Base-by-base conservation (phyloP, 768 basidiomycete species). In the Sistotremastrum niveocremeum region DNA sequence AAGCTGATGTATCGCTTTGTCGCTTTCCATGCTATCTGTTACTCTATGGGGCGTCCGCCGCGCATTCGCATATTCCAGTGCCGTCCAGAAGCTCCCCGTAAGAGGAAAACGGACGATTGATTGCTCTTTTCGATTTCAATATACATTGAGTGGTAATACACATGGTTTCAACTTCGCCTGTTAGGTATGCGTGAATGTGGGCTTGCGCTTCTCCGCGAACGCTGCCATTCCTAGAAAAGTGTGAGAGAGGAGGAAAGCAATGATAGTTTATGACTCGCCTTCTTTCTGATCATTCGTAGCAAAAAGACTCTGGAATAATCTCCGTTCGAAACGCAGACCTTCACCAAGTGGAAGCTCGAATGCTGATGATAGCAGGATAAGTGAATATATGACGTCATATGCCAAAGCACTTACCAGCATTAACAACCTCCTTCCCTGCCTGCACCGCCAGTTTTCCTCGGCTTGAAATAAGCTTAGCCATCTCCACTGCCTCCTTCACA, bases 221-320 rank as follows among this genome's bases (percentile, higher is more conserved):
- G 94, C 94, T 28, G 70, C 60, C 94, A 98, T 99, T 12, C 94
- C 93, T 94, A 20, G 28, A 39, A 29, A 30, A 48, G 39, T 35
- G 55, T 53, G 29, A 41, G 37, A 48, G 12, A 32, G 47, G 12
- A 37, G 31, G 32, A 35, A 31, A 2, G 5, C 29, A 10, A 37
- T 7, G 10, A 7, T 2, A 42, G 37, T 37, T 34, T 28, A 44
- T 37, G 11, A 64, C 82, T 49, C 55, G 83, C 89, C 91, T 66
- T 94, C 91, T 69, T 93, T 93, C 66, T 93, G 90, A 60, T 94
- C 91, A 45, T 81, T 76, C 11, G 95, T 95, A 4, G 90, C 90
- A 56, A 99, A 98, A 48, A 91, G 65, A 37, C 77, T 71, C 54
- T 97, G 85, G 81, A 98, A 98, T 38, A 91, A 65, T 51, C 89